Evolutionary conservation across 163 green algal species (phyloP).

Genomic region (Scenedesmus sp.): DNA sequence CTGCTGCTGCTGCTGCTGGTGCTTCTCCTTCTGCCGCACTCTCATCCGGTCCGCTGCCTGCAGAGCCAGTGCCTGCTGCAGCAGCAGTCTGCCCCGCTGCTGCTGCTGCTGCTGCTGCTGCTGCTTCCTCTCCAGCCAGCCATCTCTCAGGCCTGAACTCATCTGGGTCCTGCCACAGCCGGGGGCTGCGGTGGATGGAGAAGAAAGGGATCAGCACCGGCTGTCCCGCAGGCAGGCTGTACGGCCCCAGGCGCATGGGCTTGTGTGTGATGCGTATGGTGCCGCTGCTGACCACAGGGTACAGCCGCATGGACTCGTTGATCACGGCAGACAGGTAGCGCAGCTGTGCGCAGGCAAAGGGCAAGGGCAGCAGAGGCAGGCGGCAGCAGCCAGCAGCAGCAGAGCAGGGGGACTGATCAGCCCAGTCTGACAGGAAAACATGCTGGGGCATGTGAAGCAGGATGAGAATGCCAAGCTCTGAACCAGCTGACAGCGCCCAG

Average conservation of each 20-base stretch:
- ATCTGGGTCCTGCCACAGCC: slow-evolving; percentile 57
- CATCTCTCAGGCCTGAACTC: slow-evolving; percentile 65
- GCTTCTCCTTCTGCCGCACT: not conserved
- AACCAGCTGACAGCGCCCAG: no score
- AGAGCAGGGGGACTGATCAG: not conserved
- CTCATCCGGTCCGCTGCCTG: not conserved
- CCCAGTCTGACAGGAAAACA: not conserved
- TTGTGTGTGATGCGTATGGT: slow-evolving; percentile 44
- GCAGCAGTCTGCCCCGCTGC: not conserved
- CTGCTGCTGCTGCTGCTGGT: slow-evolving; percentile 16
- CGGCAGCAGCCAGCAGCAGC: not conserved
- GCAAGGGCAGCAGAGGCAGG: not conserved
- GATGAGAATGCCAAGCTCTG: no score
- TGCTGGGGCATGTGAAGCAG: not conserved
- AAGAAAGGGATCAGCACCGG: slow-evolving; percentile 56
- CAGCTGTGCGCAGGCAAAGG: not conserved
- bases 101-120: slow-evolving; percentile 27
- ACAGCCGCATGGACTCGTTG: slow-evolving; percentile 48
- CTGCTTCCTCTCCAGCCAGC: not conserved
- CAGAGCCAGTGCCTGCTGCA: not conserved
- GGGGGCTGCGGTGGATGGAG: slow-evolving; percentile 55
- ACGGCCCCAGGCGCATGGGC: slow-evolving; percentile 10
- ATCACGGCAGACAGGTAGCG: slow-evolving; percentile 41
- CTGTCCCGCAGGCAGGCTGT: slow-evolving; percentile 27
- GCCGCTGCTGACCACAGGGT: slow-evolving; percentile 40